Percentiles rank a stretch among this genome's conserved stretches.
These are phyloP conservation scores for Colletotrichum filicis DNA, from an alignment of 2,329 filamentous ascomycete species.

Conservation along the genomic window DNA sequence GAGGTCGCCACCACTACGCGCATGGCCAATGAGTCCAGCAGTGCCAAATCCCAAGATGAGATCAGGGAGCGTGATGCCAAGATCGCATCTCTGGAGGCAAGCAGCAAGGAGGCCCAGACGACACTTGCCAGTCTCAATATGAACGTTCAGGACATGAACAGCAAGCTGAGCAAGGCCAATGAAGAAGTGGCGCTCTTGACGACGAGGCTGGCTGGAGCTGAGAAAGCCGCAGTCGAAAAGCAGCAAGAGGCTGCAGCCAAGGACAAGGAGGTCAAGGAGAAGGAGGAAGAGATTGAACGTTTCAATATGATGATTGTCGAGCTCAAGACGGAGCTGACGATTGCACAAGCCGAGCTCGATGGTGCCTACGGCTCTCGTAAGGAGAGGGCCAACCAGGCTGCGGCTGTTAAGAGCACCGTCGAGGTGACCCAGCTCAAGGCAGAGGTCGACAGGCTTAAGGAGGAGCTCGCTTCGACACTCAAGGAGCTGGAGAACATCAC, in stretches of 20 bases:
- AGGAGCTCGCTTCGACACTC: conserved; percentile 61
- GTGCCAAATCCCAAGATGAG: conserved; percentile 42
- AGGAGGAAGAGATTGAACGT: conserved; percentile 62
- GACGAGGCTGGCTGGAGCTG: conserved; percentile 46
- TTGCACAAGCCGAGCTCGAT: conserved; percentile 71
- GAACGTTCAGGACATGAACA: conserved; percentile 41
- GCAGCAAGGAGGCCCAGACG: conserved; percentile 48
- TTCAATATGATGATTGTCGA: conserved; percentile 65
- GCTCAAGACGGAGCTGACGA: conserved; percentile 70
- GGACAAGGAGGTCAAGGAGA: conserved; percentile 53
- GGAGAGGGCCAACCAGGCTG: conserved; percentile 68
- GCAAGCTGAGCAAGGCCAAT: conserved; percentile 53
- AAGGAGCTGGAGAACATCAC: conserved; percentile 65
- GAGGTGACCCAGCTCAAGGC: conserved; percentile 57
- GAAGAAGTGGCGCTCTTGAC: conserved; percentile 50
- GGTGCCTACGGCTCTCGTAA: conserved; percentile 69
- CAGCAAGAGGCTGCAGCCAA: conserved; percentile 54
- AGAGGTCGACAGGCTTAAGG: conserved; percentile 61
- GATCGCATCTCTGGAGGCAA: conserved; percentile 53
- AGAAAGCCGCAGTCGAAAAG: conserved; percentile 46
- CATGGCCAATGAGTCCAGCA: conserved; percentile 37
- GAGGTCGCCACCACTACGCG: conserved; percentile 46
- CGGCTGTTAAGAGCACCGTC: conserved; percentile 61
- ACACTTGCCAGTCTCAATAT: conserved; percentile 45
- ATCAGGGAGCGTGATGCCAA: conserved; percentile 52